Conservation (phyloP, 1,284 basidiomycete species). For the Cryptococcus jaspeensis region DNA sequence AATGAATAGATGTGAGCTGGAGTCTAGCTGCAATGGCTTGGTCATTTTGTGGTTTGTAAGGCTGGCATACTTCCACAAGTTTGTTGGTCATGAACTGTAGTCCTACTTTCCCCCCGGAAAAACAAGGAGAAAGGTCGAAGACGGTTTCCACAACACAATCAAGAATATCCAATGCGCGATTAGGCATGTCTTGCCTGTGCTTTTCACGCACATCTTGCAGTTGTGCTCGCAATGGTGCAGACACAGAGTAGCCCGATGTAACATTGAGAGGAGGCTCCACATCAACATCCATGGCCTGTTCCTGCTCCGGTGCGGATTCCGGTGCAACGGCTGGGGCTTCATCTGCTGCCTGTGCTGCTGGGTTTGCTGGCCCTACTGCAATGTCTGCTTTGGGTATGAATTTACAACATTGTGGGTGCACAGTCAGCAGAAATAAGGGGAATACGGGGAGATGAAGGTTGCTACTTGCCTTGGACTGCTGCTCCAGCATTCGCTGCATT, state of each 20-base stretch:
- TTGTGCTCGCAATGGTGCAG: not conserved
- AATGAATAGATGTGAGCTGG: conserved; percentile 76
- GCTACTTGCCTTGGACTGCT: not conserved
- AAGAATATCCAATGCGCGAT: conserved; percentile 71
- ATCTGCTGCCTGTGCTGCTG: not conserved
- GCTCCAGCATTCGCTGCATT: not conserved
- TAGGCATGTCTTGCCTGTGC: conserved; percentile 64
- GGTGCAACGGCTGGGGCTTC: no score
- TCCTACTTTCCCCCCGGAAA: conserved; percentile 55
- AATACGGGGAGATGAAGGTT: no score
- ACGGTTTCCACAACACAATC: conserved; percentile 84
- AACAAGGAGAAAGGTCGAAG: conserved; percentile 81
- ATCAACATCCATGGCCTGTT: not conserved
- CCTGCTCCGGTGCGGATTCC: no score
- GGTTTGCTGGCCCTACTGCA: no score
- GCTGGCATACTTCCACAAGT: conserved; percentile 15
- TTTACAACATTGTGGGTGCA: no score
- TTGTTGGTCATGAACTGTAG: conserved; percentile 26
- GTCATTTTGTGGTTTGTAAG: conserved; percentile 56
- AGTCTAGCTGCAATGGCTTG: conserved; percentile 70
- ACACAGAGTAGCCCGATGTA: no score
- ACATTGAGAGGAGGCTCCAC: not conserved
- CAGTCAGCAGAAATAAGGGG: no score
- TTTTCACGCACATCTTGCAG: conserved; percentile 59
- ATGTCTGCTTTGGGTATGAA: no score